Evolutionary conservation across 805 yeast species (phyloP).

Genomic region (Ogataea ganodermae): DNA sequence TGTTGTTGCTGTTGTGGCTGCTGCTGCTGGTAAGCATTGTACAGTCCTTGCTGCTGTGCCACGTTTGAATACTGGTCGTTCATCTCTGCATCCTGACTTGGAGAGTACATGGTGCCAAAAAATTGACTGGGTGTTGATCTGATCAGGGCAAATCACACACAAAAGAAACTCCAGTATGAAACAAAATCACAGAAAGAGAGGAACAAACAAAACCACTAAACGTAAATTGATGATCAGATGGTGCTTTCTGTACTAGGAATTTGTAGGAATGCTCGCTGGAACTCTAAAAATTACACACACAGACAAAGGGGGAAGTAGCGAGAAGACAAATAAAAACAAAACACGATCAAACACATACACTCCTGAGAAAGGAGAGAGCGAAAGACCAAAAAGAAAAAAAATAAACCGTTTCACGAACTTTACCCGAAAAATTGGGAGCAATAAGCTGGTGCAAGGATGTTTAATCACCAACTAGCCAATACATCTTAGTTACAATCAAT

Average conservation of each 20-base stretch:
- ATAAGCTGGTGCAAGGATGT: neutral
- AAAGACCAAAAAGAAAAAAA: neutral
- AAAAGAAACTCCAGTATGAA: neutral
- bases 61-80: slow-evolving; percentile 7
- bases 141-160: slow-evolving; percentile 2
- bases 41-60: slow-evolving; percentile 27
- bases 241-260: too few species aligned
- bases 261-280: neutral
- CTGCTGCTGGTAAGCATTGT: slow-evolving; percentile 29
- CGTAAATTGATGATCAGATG: too few species aligned
- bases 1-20: slow-evolving; percentile 36
- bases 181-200: too few species aligned
- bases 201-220: neutral
- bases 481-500: neutral
- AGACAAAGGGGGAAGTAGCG: neutral
- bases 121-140: neutral
- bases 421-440: neutral
- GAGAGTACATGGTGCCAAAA: slow-evolving; percentile 10
- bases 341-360: slow-evolving; percentile 12
- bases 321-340: slow-evolving; percentile 16
- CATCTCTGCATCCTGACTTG: slow-evolving; percentile 12
- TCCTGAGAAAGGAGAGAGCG: slow-evolving; percentile 4
- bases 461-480: too few species aligned
- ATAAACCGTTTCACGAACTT: neutral
- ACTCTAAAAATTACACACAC: neutral